A percentile compares a stretch with the other conserved stretches of the same genome.
phyloP scores from a whole-genome alignment of 2,329 filamentous ascomycete genomes.

The Aspergillus sclerotialis region DNA sequence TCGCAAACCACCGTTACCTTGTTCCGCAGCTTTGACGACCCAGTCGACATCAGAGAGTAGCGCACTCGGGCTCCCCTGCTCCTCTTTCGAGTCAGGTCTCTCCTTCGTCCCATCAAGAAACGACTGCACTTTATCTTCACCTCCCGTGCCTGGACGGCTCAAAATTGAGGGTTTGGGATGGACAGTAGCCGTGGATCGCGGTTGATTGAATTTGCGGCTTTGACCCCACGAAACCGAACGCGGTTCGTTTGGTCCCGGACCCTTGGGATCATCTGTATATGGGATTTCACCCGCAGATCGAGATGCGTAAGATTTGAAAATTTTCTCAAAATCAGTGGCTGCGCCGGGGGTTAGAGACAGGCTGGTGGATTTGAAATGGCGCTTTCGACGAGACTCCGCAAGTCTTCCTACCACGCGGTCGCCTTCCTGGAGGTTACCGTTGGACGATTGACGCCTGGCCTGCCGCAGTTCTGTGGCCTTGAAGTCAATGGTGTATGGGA shows the following conservation, averaged over 20 bases:
- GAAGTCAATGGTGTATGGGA: slow-evolving; percentile 32
- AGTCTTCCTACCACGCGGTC: slow-evolving; percentile 18
- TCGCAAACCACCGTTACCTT: slow-evolving; percentile 84
- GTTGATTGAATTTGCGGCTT: slow-evolving; percentile 63
- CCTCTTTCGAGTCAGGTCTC: slow-evolving; percentile 9
- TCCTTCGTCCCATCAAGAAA: slow-evolving; percentile 12
- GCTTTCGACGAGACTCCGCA: slow-evolving; percentile 12
- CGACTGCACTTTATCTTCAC: slow-evolving; percentile 14
- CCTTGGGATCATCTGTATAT: slow-evolving; percentile 21
- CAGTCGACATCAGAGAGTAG: slow-evolving; percentile 68
- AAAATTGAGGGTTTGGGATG: slow-evolving; percentile 68
- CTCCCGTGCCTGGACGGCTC: slow-evolving; percentile 34
- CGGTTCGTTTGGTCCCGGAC: slow-evolving; percentile 52
- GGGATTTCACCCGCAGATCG: slow-evolving; percentile 20
- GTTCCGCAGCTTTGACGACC: slow-evolving; percentile 74
- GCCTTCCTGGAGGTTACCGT: slow-evolving; percentile 14
- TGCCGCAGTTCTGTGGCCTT: slow-evolving; percentile 15
- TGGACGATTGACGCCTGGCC: slow-evolving; percentile 16
- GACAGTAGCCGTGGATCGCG: slow-evolving; percentile 65
- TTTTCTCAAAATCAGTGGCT: slow-evolving; percentile 31
- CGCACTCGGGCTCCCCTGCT: slow-evolving; percentile 52
- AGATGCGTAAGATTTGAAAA: slow-evolving; percentile 29
- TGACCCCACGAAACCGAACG: slow-evolving; percentile 70
- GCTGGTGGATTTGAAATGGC: slow-evolving; percentile 13
- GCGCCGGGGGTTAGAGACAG: slow-evolving; percentile 30